A percentile compares a stretch with the other conserved stretches of the same genome.
Evolutionary conservation across 768 basidiomycete genomes (phyloP).

Genomic region (Rhodotorula paludigena): DNA sequence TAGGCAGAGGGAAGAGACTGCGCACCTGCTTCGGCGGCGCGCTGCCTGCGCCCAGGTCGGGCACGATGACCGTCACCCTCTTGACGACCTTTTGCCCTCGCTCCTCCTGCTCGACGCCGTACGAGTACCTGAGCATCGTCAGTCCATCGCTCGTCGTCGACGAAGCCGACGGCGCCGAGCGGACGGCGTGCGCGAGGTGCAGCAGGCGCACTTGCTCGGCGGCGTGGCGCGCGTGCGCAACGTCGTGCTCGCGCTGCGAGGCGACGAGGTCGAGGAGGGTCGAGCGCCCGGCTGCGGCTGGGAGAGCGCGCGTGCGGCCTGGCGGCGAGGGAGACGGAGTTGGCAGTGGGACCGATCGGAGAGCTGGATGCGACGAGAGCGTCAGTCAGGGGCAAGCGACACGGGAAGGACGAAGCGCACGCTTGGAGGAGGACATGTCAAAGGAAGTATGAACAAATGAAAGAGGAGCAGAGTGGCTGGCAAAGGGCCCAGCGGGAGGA

Average conservation of each 20-base stretch:
- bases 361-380: background rate
- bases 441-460: too few relatives aligned
- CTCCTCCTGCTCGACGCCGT: constrained; percentile 5
- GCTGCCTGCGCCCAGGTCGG: background rate
- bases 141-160: background rate
- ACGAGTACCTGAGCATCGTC: background rate
- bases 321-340: background rate
- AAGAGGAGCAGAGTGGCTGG: too few relatives aligned
- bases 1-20: background rate
- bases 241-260: background rate
- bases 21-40: background rate
- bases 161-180: background rate
- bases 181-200: constrained; percentile 6
- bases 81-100: constrained; percentile 1
- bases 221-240: constrained; percentile 3
- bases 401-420: background rate
- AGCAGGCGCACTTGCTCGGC: constrained; percentile 5
- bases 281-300: background rate
- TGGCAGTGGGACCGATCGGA: too few relatives aligned
- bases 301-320: background rate
- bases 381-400: background rate
- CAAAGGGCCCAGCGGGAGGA: too few relatives aligned
- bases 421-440: too few relatives aligned
- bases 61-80: constrained; percentile 15
- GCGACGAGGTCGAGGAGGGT: background rate